Evolutionary conservation across 2,329 filamentous ascomycete genomes (phyloP).

Genomic region (Balansia obtecta): DNA sequence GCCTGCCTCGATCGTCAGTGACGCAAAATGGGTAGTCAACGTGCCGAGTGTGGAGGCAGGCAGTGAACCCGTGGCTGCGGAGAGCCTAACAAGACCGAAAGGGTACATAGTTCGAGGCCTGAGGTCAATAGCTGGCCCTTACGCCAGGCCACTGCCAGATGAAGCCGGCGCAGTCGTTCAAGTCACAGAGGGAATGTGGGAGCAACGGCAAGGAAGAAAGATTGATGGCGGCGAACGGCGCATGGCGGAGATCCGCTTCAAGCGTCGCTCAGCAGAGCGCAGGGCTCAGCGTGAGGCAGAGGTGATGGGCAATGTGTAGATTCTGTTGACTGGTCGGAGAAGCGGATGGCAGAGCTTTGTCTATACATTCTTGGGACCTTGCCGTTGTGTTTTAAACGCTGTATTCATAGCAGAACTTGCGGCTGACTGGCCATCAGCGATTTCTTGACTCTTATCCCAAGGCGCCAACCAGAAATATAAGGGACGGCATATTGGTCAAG

Average conservation of each 20-base stretch:
- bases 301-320: conserved; percentile 19
- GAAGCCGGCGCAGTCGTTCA: conserved; percentile 52
- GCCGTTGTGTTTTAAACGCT: conserved; percentile 1
- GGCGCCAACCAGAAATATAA: no score
- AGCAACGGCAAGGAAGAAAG: conserved; percentile 75
- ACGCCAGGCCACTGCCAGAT: conserved; percentile 55
- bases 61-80: conserved; percentile 10
- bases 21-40: conserved; percentile 41
- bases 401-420: not conserved
- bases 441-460: no score
- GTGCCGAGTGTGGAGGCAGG: conserved; percentile 34
- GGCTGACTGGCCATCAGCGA: no score
- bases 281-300: conserved; percentile 49
- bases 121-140: conserved; percentile 62
- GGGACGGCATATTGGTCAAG: no score
- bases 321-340: not conserved
- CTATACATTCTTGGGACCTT: not conserved
- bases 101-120: conserved; percentile 55
- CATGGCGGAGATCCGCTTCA: conserved; percentile 73
- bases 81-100: conserved; percentile 18
- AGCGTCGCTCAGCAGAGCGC: conserved; percentile 68
- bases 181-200: conserved; percentile 84
- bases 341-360: not conserved
- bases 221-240: conserved; percentile 93
- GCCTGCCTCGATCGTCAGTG: conserved; percentile 23